phyloP scores from a whole-genome alignment of 1,284 basidiomycete genomes.

The Sanguinoderma infundibulare region DNA sequence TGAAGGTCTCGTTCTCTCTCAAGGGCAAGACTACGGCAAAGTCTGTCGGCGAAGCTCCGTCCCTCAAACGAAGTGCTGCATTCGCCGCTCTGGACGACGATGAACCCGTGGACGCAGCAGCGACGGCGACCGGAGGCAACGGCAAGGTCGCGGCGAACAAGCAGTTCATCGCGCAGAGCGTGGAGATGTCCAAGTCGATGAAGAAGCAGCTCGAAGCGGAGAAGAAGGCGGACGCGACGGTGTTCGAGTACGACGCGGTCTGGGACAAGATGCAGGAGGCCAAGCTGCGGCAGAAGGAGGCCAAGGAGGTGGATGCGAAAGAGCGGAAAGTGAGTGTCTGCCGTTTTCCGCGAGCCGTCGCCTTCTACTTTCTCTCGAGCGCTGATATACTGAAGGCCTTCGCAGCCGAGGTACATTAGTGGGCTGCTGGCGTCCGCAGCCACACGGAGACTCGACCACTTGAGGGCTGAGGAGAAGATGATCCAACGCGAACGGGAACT shows the following conservation, averaged over 20 bases:
- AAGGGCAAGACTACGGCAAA: slow-evolving; percentile 45
- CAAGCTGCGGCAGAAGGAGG: slow-evolving; percentile 74
- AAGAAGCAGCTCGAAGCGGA: slow-evolving; percentile 78
- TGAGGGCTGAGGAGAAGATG: slow-evolving; percentile 99
- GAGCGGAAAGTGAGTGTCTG: slow-evolving; percentile 72
- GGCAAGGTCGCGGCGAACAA: slow-evolving; percentile 51
- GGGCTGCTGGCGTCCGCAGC: slow-evolving; percentile 84
- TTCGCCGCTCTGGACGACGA: slow-evolving; percentile 71
- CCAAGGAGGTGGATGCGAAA: slow-evolving; percentile 72
- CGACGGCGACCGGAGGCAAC: slow-evolving; percentile 43
- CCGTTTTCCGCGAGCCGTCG: slow-evolving; percentile 5
- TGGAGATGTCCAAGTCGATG: slow-evolving; percentile 59
- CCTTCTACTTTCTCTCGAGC: slow-evolving; percentile 11
- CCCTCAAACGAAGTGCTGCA: slow-evolving; percentile 62
- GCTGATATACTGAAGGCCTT: slow-evolving; percentile 28
- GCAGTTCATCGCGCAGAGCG: slow-evolving; percentile 59
- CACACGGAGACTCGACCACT: slow-evolving; percentile 85
- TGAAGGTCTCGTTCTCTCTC: slow-evolving; percentile 85
- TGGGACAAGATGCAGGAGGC: slow-evolving; percentile 96
- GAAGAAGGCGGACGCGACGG: slow-evolving; percentile 78
- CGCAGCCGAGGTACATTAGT: slow-evolving; percentile 92
- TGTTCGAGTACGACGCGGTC: slow-evolving; percentile 96
- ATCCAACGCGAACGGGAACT: slow-evolving; percentile 90
- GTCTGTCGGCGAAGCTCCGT: slow-evolving; percentile 53
- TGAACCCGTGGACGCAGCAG: slow-evolving; percentile 54